Base-by-base conservation (phyloP, 352 stramenopile species). In the Pythium biforme region DNA sequence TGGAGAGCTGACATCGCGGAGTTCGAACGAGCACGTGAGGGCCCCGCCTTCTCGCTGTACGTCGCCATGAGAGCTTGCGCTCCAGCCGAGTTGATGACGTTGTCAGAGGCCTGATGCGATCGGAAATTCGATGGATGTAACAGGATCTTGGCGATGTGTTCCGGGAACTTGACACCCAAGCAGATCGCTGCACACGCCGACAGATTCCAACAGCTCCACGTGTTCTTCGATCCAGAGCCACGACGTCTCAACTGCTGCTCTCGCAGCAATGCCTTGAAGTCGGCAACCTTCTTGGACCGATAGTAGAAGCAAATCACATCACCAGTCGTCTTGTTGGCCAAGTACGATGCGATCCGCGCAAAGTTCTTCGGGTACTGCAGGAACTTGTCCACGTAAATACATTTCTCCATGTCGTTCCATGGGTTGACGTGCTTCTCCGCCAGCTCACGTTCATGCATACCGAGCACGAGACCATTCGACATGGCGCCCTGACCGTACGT, bases 331-430 rank as follows among this genome's bases (percentile, higher is more conserved):
- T 99, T 99, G 66, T 99, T 98, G 49, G 81, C 75, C 57, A 98
- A 66, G 40, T 87, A 97, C 6, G 90, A 96, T 20, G 96, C 91
- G 59, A 99, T 99, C 31, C 93, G 91, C 2, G 93, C 80, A 80
- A 99, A 99, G 55, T 99, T 98, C 72, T 99, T 99, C 1, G 97
- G 97, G 64, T 96, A 98, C 65, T 99, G 96, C 43, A 99, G 64
- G 69, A 99, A 99, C 55, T 98, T 97, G 83, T 99, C 97, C 25
- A 99, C 74, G 66, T 98, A 99, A 54, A 99, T 99, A 64, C 90
- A 98, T 69, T 99, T 99, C 75, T 99, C 97, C 52, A 99, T 75
- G 65, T 99, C 97, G 52, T 86, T 98, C 97, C 97, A 99, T 10
- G 96, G 82, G 54, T 99, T 99, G 25, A 93, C 82, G n/a, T 92